Evolutionary conservation across 371 early-diverging fungal genomes (phyloP), one percentile per base, ranked within the genome.

Genomic region (Mortierella sp.): DNA sequence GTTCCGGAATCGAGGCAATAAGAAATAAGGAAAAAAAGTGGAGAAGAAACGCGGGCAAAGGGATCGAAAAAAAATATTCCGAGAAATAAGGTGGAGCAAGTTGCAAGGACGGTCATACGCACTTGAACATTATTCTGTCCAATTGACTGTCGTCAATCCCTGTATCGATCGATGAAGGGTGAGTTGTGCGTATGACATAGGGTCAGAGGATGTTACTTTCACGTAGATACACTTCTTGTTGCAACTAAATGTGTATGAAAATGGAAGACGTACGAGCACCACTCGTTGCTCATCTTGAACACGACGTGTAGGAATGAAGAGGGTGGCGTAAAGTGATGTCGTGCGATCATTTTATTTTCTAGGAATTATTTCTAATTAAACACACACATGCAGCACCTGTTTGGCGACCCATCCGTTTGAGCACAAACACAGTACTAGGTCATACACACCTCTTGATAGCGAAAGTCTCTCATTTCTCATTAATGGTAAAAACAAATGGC

Each of bases 11-110:
- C 11, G 10, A 19, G 0, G 7, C 11, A 26, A 16, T n/a, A 28
- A 52, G 19, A 52, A 52, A 19, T 6, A 52, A 52, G 19, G 2
- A n/a, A 34, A 63, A 68, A 68, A 68, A 42, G 68, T 68, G 68
- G 68, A 68, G 68, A 42, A 0, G 34, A 34, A 68, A 68, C 24
- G 68, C 68, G 68, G 68, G 68, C 68, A 68, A 68, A 16, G 38
- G 19, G 19, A 55, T 21, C 3, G 34, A 7, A 0, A 24, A 65
- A 65, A 34, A 24, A 65, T n/a, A n/a, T 21, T 38, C 21, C 68
- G 21, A 68, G 68, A 68, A 50, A 60, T 31, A 8, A 6, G 38
- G 42, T 68, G 68, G 65, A 38, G 65, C 65, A 38, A 38, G 0
- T 54, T 10, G 54, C 7, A 14, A 24, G 54, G 10, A 10, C 7